Base-by-base conservation (phyloP, 768 basidiomycete species). In the Russula griseocarnosa region DNA sequence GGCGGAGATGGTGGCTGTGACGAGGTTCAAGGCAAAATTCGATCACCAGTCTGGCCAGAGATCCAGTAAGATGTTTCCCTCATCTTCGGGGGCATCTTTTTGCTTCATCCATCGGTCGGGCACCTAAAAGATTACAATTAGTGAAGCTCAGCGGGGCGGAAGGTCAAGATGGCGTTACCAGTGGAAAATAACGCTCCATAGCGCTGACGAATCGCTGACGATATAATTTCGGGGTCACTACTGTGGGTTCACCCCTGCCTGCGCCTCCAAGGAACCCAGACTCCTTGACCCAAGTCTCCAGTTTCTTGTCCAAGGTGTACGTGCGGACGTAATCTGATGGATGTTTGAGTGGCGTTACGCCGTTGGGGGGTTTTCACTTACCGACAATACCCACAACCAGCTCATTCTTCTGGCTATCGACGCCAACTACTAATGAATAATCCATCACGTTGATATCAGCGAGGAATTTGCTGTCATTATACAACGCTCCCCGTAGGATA, bases 231-330 rank as follows among this genome's bases (percentile, higher is more conserved):
- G 96, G 96, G 3, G 94, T 96, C 28, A 98, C 91, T 70, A 99
- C 95, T 0, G 96, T 98, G 0, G 97, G 96, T 67, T 96, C 96
- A 11, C 93, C 94, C 70, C 83, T 87, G 49, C 86, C 86, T 50
- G 83, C 82, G 24, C 85, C 89, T 52, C 92, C 94, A 26, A 98
- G 78, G 75, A 95, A 94, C 0, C 91, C 83, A 2, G 92, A 88
- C 69, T 98, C 97, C 72, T 98, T 99, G 50, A 98, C 93, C 94
- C 93, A 97, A 65, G 88, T 98, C 76, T 98, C 97, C 20, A 99
- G 78, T 69, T 94, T 94, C 79, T 99, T 99, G 78, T 99, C 97
- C 94, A 94, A 97, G 0, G 93, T 96, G 71, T 95, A 96, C 4
- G 94, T 94, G 10, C 94, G 88, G 67, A 96, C 92, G 71, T 94